A percentile compares a stretch with the other conserved stretches of the same genome.
phyloP scores from a whole-genome alignment of 2,329 filamentous ascomycete species.

The Pyrenochaeta sp. region DNA sequence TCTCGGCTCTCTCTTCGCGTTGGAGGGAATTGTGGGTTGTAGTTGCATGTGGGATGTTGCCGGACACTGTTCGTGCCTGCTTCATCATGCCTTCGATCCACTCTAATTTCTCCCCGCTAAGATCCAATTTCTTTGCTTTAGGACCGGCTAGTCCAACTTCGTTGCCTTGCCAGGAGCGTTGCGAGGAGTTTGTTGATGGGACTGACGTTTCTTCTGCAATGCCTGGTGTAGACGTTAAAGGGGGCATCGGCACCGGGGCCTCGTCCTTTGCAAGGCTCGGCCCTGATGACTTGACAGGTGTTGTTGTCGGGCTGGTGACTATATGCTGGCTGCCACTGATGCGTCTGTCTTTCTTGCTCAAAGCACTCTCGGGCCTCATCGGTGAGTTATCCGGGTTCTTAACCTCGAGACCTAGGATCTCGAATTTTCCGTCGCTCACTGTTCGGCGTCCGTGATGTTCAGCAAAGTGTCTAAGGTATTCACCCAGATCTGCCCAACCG shows the following conservation, averaged over 20 bases:
- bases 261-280: constrained; percentile 26
- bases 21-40: constrained; percentile 23
- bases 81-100: constrained; percentile 88
- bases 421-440: constrained; percentile 62
- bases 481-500: constrained; percentile 96
- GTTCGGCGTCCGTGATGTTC: constrained; percentile 84
- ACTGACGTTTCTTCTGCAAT: constrained; percentile 34
- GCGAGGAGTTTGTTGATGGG: constrained; percentile 37
- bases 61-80: constrained; percentile 75
- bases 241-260: constrained; percentile 32
- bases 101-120: constrained; percentile 73
- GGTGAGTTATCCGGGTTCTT: constrained; percentile 35
- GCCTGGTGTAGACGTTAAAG: constrained; percentile 31
- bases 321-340: constrained; percentile 28
- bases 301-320: constrained; percentile 35
- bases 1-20: constrained; percentile 31
- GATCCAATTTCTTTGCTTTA: constrained; percentile 67
- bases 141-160: constrained; percentile 75
- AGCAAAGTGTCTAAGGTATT: constrained; percentile 93
- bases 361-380: constrained; percentile 36
- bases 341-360: constrained; percentile 34
- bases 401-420: constrained; percentile 59
- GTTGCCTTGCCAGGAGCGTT: constrained; percentile 46
- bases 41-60: constrained; percentile 55
- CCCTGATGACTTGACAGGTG: constrained; percentile 33